Base-by-base conservation (phyloP, 768 basidiomycete genomes). In the Psilocybe azurescens region DNA sequence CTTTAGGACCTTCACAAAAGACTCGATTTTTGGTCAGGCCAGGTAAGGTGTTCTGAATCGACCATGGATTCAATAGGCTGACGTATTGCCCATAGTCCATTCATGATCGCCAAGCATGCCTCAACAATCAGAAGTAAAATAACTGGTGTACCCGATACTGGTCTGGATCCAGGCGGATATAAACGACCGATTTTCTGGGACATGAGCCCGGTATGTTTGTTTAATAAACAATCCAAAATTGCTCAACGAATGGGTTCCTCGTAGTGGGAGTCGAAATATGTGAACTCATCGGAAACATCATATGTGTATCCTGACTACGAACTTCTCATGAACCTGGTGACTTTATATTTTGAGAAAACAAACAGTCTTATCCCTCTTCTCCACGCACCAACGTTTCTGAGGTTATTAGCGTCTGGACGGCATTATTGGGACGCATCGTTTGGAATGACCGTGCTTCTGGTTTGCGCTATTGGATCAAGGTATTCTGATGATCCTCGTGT, bases 301-400 rank as follows among this genome's bases (percentile, higher is more conserved):
- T 83, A 78, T 61, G 66, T 65, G 16, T 88, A 81, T 61, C 87
- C 86, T 2, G 79, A 82, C 2, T 63, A 66, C 3, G 81, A 84
- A 50, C 75, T 94, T 11, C 74, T 85, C 14, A 65, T 67, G 9
- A 59, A 65, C 1, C 77, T 94, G 32, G 74, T 91, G 50, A 74
- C 81, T n/a, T 72, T 85, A 3, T 93, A 87, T 69, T 94, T 94
- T 66, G 68, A 69, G 0, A 65, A 79, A 38, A 57, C 82, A 53
- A 87, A 92, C 61, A 60, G 74, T 8, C 72, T 81, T 47, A 64
- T 81, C 2, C 91, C 92, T 0, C 71, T 94, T 5, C 73, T 95
- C 2, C 92, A 94, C 67, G 82, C 83, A 0, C 86, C 87, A 0
- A 82, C 83, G 8, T 93, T 94, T 64, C 77, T 86, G 59, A 74